These are phyloP conservation scores for Cicer yamashitae DNA, from an alignment of 306 rosid genomes.

Conservation along the genomic window DNA sequence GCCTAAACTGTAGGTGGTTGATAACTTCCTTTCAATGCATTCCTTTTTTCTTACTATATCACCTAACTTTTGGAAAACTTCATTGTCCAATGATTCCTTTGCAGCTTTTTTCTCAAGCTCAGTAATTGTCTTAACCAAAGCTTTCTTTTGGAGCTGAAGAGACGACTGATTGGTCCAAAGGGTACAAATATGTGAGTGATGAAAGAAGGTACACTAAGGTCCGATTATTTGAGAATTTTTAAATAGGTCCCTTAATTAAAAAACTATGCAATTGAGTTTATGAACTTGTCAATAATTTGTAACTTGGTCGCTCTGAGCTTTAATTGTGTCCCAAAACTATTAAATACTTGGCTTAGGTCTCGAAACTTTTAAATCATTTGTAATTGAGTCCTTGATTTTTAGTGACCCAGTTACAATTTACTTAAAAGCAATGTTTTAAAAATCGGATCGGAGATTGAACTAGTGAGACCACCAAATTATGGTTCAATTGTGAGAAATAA, in stretches of 20 bases:
- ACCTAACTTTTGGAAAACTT: constrained; percentile 51
- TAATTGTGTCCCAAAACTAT: neutral
- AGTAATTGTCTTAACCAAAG: constrained; percentile 58
- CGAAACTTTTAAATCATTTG: neutral
- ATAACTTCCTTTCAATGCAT: constrained; percentile 67
- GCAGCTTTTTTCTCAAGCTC: constrained; percentile 60
- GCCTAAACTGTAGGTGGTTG: constrained; percentile 71
- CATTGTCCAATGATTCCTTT: constrained; percentile 50
- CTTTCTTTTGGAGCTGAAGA: constrained; percentile 69
- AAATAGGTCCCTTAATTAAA: neutral
- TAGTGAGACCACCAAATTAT: too few species aligned
- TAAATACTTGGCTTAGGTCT: neutral
- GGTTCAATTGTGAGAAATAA: too few species aligned
- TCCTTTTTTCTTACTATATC: constrained; percentile 57
- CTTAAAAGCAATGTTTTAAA: neutral
- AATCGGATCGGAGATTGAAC: too few species aligned
- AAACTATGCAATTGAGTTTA: neutral
- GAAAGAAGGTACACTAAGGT: neutral
- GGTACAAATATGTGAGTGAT: constrained; percentile 5
- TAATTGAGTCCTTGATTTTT: neutral
- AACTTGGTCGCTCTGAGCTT: neutral
- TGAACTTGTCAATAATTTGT: constrained; percentile 1
- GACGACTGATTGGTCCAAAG: constrained; percentile 55
- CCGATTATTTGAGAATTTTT: neutral
- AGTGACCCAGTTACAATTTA: neutral